Percentiles rank a stretch among this genome's conserved stretches.
phyloP scores from a whole-genome alignment of 2,329 filamentous ascomycete species.

The Aureobasidium subglaciale region DNA sequence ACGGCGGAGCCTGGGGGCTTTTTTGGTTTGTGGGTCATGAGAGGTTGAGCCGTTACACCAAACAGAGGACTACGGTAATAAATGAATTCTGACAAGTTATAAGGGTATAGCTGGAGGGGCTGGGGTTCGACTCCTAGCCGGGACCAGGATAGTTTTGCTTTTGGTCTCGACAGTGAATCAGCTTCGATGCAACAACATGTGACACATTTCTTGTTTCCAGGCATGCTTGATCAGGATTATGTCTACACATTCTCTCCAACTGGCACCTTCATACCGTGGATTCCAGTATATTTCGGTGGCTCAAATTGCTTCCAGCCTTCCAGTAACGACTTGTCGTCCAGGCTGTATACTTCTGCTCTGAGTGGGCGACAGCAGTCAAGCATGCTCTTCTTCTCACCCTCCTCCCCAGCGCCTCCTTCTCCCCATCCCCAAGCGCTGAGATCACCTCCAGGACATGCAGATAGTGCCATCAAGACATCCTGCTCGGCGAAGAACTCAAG shows the following conservation, averaged over 20 bases:
- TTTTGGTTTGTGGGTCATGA: too few species aligned
- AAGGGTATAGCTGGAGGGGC: too few species aligned
- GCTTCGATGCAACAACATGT: too few species aligned
- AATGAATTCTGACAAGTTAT: too few species aligned
- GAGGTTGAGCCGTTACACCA: too few species aligned
- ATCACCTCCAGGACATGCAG: slow-evolving; percentile 73
- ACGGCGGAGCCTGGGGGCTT: too few species aligned
- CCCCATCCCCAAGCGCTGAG: slow-evolving; percentile 77
- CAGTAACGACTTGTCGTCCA: slow-evolving; percentile 44
- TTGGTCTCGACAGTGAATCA: too few species aligned
- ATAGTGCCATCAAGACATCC: slow-evolving; percentile 59
- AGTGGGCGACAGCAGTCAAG: slow-evolving; percentile 64
- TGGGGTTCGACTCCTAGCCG: too few species aligned
- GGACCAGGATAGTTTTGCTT: too few species aligned
- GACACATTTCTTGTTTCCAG: too few species aligned
- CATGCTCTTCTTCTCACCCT: slow-evolving; percentile 59
- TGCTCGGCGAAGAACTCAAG: slow-evolving; percentile 78
- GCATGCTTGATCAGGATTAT: neutral
- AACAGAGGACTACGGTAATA: too few species aligned
- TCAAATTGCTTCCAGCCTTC: slow-evolving; percentile 57
- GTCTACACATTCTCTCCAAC: slow-evolving; percentile 29
- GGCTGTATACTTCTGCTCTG: slow-evolving; percentile 63
- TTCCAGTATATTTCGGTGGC: slow-evolving; percentile 54
- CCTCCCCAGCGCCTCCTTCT: slow-evolving; percentile 49
- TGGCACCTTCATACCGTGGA: slow-evolving; percentile 57